Evolutionary conservation across 169 alveolate species (phyloP), one percentile per base, ranked within the genome.

Genomic region (Cryptosporidium parvum): DNA sequence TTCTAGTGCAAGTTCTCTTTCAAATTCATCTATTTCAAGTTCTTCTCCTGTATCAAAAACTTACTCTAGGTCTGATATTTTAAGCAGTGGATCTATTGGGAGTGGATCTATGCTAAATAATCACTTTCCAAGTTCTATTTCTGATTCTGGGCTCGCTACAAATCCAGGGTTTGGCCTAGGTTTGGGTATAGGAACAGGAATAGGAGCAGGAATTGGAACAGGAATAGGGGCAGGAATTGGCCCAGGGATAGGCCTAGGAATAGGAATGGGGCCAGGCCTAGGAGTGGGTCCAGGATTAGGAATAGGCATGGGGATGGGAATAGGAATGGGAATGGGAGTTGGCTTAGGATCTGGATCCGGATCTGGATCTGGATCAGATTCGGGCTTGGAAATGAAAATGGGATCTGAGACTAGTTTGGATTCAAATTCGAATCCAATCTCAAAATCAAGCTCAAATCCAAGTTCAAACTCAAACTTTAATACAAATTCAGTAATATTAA

Each of bases 11-110:
- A 65, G 72, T 29, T 65, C 72, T 4, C 72, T 37, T 10, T 65
- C 72, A n/a, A 65, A 65, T 35, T 37, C 51, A 8, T 65, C 52
- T 14, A 5, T 65, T 35, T 65, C 72, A 65, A 33, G 51, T 10
- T 18, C 14, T 29, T 65, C 67, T 56, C 67, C 72, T n/a, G 12
- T 1, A n/a, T 65, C 72, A n/a, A 65, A 37, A n/a, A 26, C 53
- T n/a, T 37, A 31, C 23, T 35, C 72, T 9, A 59, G 37, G 18
- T n/a, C 39, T n/a, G 69, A 59, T 1, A 9, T 21, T 59, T 59
- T 31, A 6, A 59, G n/a, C 14, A n/a, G 53, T 35, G 31, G 33
- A 16, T 37, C 72, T 10, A 4, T n/a, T 14, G 51, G 48, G 31
- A 14, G 18, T 35, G 48, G 48, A 65, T 31, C 72, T 2, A 21